These are phyloP conservation scores for Dipodascus albidus DNA, from an alignment of 805 yeast genomes.

Conservation along the genomic window DNA sequence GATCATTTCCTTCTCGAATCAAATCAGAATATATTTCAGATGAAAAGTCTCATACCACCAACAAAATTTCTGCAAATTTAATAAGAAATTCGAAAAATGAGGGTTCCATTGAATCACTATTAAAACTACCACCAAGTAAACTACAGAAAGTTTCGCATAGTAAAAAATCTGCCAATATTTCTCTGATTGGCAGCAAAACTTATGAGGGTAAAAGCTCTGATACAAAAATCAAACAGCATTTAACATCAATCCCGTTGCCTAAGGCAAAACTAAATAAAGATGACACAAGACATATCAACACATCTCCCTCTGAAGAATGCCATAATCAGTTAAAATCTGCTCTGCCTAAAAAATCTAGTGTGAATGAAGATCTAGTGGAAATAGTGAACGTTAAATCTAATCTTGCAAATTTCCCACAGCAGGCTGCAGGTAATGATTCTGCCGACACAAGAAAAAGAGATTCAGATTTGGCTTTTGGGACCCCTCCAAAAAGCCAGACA, in stretches of 20 bases:
- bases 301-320: background rate
- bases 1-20: too few relatives aligned
- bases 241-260: background rate
- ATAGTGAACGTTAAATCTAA: conserved; percentile 1
- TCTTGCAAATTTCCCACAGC: conserved; percentile 1
- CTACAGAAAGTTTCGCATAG: too few relatives aligned
- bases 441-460: conserved; percentile 4
- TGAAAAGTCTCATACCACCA: too few relatives aligned
- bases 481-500: conserved; percentile 1
- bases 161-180: too few relatives aligned
- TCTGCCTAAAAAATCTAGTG: background rate
- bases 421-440: background rate
- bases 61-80: too few relatives aligned
- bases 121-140: too few relatives aligned
- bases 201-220: background rate
- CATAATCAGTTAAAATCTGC: background rate
- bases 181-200: too few relatives aligned
- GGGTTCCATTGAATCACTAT: too few relatives aligned
- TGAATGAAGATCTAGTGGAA: background rate
- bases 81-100: too few relatives aligned
- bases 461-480: conserved; percentile 5
- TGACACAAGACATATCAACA: background rate
- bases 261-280: background rate
- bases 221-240: background rate
- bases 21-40: too few relatives aligned